Conservation (phyloP, 345 rosid species). For the Excoecaria agallocha region DNA sequence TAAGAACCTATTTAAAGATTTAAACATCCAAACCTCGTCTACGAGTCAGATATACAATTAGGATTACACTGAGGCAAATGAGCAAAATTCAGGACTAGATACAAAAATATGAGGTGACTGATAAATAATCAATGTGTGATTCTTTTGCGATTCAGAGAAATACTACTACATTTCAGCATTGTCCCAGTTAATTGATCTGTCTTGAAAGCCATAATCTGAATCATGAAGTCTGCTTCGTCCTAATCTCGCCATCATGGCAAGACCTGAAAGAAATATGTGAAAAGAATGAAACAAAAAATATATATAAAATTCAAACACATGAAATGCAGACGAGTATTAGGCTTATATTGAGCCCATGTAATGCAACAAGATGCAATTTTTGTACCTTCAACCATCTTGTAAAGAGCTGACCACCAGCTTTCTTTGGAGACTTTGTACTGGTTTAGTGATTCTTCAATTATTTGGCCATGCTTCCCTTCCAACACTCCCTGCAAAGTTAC, state of each 20-base stretch:
- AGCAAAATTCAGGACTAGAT: not conserved
- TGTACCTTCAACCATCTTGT: slow-evolving; percentile 88
- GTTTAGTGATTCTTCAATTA: slow-evolving; percentile 55
- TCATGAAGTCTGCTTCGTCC: slow-evolving; percentile 47
- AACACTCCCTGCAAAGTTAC: slow-evolving; percentile 73
- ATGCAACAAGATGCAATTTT: not conserved
- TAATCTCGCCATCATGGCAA: slow-evolving; percentile 73
- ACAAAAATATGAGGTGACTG: not conserved
- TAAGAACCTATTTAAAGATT: not conserved
- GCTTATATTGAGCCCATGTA: not conserved
- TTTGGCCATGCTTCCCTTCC: slow-evolving; percentile 80
- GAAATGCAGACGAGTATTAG: not conserved
- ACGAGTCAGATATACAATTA: not conserved
- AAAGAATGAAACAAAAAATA: not conserved
- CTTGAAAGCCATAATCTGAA: slow-evolving; percentile 39
- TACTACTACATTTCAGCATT: slow-evolving; percentile 40
- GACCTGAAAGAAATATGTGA: slow-evolving; percentile 43
- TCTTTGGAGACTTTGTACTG: slow-evolving; percentile 57
- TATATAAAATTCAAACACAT: not conserved
- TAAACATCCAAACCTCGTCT: not conserved
- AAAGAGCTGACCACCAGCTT: slow-evolving; percentile 94
- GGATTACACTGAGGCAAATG: not conserved
- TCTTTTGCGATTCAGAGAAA: not conserved
- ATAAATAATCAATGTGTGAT: not conserved
- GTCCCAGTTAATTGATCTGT: slow-evolving; percentile 57